These are phyloP conservation scores for Colletotrichum sp. DNA, from an alignment of 2,329 filamentous ascomycete genomes.

Conservation along the genomic window DNA sequence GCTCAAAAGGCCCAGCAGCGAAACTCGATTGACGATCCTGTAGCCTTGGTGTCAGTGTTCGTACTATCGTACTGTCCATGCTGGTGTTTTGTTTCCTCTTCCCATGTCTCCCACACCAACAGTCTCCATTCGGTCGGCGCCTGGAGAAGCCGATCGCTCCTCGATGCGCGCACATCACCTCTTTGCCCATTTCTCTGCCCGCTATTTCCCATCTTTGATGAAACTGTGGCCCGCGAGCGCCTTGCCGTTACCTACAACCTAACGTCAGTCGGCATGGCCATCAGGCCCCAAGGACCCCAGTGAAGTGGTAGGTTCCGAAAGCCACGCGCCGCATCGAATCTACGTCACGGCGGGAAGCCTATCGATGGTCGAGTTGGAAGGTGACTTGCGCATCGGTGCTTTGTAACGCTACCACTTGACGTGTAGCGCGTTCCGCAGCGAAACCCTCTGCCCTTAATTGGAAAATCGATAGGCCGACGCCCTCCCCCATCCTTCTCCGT, in stretches of 20 bases:
- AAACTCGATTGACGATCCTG: background rate
- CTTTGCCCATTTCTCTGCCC: background rate
- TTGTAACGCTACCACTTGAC: background rate
- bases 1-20: background rate
- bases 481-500: background rate
- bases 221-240: background rate
- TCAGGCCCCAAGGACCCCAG: background rate
- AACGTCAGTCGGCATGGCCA: background rate
- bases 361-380: background rate
- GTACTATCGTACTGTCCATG: background rate
- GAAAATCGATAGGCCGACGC: conserved; percentile 4
- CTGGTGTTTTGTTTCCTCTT: conserved; percentile 9
- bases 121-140: conserved; percentile 5
- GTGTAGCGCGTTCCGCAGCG: background rate
- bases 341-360: conserved; percentile 10
- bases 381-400: background rate
- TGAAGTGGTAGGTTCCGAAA: background rate
- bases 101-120: conserved; percentile 4
- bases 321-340: conserved; percentile 7
- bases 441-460: background rate
- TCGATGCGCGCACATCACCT: background rate
- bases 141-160: background rate
- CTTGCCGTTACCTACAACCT: background rate
- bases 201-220: background rate
- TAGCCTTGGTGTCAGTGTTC: background rate